These are phyloP conservation scores for Abortiporus biennis DNA, from an alignment of 1,284 basidiomycete genomes.

Conservation along the genomic window DNA sequence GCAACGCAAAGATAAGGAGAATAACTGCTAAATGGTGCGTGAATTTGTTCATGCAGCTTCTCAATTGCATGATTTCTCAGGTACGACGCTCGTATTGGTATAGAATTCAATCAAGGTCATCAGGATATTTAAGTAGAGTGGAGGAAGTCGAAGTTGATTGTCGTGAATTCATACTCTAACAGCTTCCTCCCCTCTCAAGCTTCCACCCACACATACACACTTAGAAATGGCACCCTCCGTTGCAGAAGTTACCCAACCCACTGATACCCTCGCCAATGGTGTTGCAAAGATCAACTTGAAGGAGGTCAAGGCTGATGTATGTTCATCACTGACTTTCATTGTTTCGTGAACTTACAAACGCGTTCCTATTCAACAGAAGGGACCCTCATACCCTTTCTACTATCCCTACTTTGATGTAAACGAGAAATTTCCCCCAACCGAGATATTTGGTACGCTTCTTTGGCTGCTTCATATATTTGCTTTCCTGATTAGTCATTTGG, in stretches of 20 bases:
- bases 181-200: neutral
- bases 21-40: slow-evolving; percentile 45
- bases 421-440: slow-evolving; percentile 15
- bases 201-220: no score
- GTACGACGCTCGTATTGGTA: neutral
- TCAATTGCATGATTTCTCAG: neutral
- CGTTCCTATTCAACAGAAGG: no score
- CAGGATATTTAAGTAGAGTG: neutral
- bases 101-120: neutral
- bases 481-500: no score
- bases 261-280: slow-evolving; percentile 4
- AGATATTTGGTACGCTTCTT: slow-evolving; percentile 11
- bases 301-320: slow-evolving; percentile 4
- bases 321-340: no score
- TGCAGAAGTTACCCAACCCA: slow-evolving; percentile 56
- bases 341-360: neutral
- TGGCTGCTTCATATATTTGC: slow-evolving; percentile 6
- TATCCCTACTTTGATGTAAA: slow-evolving; percentile 34
- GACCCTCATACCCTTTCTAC: slow-evolving; percentile 40
- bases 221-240: slow-evolving; percentile 37
- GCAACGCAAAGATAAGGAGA: slow-evolving; percentile 1
- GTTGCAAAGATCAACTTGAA: slow-evolving; percentile 6
- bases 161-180: neutral
- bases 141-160: neutral
- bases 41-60: slow-evolving; percentile 39